These are phyloP conservation scores for Auxenochlorella pyrenoidosa DNA, from an alignment of 139 green algal genomes.

Conservation along the genomic window DNA sequence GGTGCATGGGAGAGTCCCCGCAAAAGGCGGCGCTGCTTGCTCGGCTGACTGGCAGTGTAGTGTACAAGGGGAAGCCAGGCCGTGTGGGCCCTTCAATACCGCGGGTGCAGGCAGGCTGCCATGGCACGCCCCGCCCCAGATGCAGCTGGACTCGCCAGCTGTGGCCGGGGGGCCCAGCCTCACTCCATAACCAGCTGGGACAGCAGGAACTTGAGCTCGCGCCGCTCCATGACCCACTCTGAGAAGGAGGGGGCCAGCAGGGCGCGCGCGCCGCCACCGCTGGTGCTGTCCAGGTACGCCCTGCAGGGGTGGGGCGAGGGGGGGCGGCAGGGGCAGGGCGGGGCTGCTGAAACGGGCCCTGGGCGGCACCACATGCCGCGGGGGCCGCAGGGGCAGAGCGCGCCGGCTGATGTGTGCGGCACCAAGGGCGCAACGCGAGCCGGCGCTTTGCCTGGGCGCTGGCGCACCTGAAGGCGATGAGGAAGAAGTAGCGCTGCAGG, in stretches of 20 bases:
- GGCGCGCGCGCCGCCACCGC: not conserved
- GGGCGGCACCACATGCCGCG: no score
- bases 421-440: no score
- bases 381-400: no score
- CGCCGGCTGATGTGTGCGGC: no score
- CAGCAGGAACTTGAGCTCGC: slow-evolving; percentile 72
- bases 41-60: no score
- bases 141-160: no score
- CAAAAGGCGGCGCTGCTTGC: no score
- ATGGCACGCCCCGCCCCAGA: no score
- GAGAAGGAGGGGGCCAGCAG: slow-evolving; percentile 48
- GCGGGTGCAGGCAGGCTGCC: no score
- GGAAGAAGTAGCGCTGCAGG: slow-evolving; percentile 91
- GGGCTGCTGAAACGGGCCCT: not conserved
- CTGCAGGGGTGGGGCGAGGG: not conserved
- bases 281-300: not conserved
- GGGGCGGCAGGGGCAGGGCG: not conserved
- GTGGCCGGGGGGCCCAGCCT: not conserved
- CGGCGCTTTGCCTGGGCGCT: not conserved
- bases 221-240: slow-evolving; percentile 65
- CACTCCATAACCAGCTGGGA: slow-evolving; percentile 58
- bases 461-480: slow-evolving; percentile 80
- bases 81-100: no score
- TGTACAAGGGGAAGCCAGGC: no score
- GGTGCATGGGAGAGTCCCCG: no score